A percentile compares a stretch with the other conserved stretches of the same genome.
phyloP scores from a whole-genome alignment of 768 basidiomycete species.

The Royoungia palumana region DNA sequence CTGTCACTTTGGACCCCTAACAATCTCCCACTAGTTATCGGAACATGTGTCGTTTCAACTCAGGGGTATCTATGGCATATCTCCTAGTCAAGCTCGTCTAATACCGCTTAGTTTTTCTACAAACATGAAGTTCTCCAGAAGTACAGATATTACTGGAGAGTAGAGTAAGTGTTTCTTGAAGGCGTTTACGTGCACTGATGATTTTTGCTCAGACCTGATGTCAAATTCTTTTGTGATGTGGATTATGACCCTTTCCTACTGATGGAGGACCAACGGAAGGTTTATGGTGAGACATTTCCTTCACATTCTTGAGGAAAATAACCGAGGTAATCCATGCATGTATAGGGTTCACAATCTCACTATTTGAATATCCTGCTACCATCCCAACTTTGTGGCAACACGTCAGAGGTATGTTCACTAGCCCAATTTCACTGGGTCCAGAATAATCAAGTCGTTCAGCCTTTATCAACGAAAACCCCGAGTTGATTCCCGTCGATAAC shows the following conservation, averaged over 20 bases:
- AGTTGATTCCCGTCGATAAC: constrained; percentile 60
- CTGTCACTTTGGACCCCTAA: constrained; percentile 5
- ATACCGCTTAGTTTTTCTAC: constrained; percentile 66
- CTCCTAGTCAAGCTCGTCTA: background rate
- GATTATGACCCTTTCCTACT: constrained; percentile 76
- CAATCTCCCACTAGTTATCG: constrained; percentile 55
- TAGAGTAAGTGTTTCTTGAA: constrained; percentile 55
- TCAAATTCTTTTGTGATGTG: constrained; percentile 80
- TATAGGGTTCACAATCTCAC: constrained; percentile 72
- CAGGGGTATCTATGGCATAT: constrained; percentile 51
- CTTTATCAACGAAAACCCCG: constrained; percentile 62
- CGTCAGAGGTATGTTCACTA: constrained; percentile 52
- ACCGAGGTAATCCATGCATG: constrained; percentile 19
- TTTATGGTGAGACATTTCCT: constrained; percentile 56
- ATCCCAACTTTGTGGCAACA: constrained; percentile 77
- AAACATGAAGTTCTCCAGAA: constrained; percentile 70
- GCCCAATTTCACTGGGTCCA: background rate
- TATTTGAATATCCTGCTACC: constrained; percentile 76
- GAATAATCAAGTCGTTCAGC: constrained; percentile 38
- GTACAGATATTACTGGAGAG: constrained; percentile 88
- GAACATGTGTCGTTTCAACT: constrained; percentile 96
- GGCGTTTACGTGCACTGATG: constrained; percentile 6
- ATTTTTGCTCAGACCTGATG: constrained; percentile 51
- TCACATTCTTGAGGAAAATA: constrained; percentile 7
- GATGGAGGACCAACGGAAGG: constrained; percentile 77